A percentile compares a stretch with the other conserved stretches of the same genome.
These are phyloP conservation scores for Pyrus pyrifolia DNA, from an alignment of 306 rosid species.

Conservation along the genomic window DNA sequence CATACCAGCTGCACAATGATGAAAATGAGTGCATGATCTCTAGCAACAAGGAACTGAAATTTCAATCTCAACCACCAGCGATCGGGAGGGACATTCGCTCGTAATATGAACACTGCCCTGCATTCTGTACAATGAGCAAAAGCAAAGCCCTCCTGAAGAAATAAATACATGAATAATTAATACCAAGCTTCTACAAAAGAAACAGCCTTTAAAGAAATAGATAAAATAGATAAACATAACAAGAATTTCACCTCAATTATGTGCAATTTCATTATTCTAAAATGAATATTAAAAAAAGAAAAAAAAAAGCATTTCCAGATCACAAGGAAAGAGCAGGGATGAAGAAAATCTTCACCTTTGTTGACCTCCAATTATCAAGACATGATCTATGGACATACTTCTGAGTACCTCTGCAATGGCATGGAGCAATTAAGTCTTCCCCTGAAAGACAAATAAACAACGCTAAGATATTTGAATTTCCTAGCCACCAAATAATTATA, in stretches of 20 bases:
- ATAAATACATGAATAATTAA: conserved; percentile 16
- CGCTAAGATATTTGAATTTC: not conserved
- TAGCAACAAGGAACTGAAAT: conserved; percentile 93
- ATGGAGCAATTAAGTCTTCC: conserved; percentile 91
- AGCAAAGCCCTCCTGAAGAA: conserved; percentile 88
- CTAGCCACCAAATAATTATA: not conserved
- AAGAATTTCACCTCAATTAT: not conserved
- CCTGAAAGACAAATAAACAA: conserved; percentile 40
- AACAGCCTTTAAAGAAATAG: not conserved
- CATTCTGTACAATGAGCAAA: conserved; percentile 98
- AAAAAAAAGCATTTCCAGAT: conserved; percentile 1
- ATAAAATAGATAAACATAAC: not conserved
- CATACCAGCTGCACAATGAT: conserved; percentile 87
- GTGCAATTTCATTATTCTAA: conserved; percentile 1
- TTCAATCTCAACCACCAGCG: conserved; percentile 98
- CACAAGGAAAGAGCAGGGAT: not conserved
- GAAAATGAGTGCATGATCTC: conserved; percentile 95
- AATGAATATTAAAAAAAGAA: not conserved
- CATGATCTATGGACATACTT: conserved; percentile 90
- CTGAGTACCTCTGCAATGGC: conserved; percentile 99
- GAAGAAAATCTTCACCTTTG: conserved; percentile 49
- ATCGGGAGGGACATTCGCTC: conserved; percentile 88
- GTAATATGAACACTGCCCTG: conserved; percentile 76
- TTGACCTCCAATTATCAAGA: conserved; percentile 98
- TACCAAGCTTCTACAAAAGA: conserved; percentile 4